Evolutionary conservation across 495 filamentous ascomycete species (phyloP), one percentile per base, ranked within the genome.

Genomic region (Trypethelium eluteriae): DNA sequence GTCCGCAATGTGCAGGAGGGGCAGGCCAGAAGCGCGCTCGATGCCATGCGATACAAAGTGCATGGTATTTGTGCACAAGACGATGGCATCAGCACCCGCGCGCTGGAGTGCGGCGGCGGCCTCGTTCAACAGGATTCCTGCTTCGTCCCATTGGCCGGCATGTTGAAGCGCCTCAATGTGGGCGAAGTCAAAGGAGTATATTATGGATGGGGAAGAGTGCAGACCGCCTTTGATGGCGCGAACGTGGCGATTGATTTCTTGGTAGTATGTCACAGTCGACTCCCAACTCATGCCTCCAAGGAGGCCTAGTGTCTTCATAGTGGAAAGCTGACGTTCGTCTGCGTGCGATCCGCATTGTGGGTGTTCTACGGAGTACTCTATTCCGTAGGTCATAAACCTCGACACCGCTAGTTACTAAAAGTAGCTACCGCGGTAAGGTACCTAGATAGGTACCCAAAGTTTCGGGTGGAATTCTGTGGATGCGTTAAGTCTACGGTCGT

Each of bases 1-100:
- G 65, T 73, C 70, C 32, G 65, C 69, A 50, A 73, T 71, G 53
- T 73, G 71, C 41, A 71, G 32, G 18, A 73, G 62, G 2, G 70
- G 70, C 2, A 73, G n/a, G 16, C 62, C 41, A 46, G 41, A 46
- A 46, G 41, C 41, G 41, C 41, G 41, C 41, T 46, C 41, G 44
- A 64, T 66, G 18, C 64, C 12, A 14, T 64, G 65, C 10, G 62
- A 25, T 18, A 66, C 56, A 25, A 25, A 38, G 41, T 73, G 70
- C 34, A 69, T 63, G 35, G 64, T 73, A 35, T 73, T 73, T 36
- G 66, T 64, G 44, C 70, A 69, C 32, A 73, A 34, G 10, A 73
- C 38, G 47, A 71, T 59, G 39, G 63, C 62, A n/a, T 71, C 56
- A 6, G 71, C 71, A 1, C 70, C 71, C 16, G 57, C 67, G 12